Evolutionary conservation across 2,329 filamentous ascomycete species (phyloP).

Genomic region (Sclerotinia subarctica): DNA sequence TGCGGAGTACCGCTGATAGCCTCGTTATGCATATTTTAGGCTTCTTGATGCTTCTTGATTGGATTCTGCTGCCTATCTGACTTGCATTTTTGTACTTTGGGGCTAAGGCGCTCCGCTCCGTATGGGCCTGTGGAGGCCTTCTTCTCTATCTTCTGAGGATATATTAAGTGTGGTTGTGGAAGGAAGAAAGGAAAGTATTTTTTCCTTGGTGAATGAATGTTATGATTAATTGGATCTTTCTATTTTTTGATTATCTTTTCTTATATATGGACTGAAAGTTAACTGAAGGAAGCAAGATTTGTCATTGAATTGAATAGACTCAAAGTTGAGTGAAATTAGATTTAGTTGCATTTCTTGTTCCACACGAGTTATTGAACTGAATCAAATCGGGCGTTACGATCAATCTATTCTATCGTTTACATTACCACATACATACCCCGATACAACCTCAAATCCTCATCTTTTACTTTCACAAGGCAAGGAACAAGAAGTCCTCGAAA

Average conservation of each 20-base stretch:
- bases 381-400: background rate
- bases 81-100: background rate
- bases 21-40: background rate
- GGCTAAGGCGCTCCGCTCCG: background rate
- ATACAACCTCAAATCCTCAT: background rate
- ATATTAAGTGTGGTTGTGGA: background rate
- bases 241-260: too few relatives aligned
- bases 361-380: background rate
- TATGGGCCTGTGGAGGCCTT: background rate
- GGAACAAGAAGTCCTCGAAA: background rate
- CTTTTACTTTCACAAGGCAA: background rate
- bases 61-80: constrained; percentile 5
- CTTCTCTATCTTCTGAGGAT: background rate
- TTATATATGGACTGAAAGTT: background rate
- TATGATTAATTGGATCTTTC: background rate
- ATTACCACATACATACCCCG: background rate
- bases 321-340: background rate
- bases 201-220: background rate
- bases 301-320: background rate
- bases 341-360: background rate
- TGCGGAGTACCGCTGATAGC: background rate
- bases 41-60: background rate
- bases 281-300: background rate
- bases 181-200: too few relatives aligned
- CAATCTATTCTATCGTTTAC: background rate